These are phyloP conservation scores for sunflower (Helianthus annuus) DNA, from an alignment of 129 eudicot species.

Conservation along the genomic window HanXRQr2.0-SUNRISE NC_035446.2:100330523-100331022, in stretches of 20 bases:
- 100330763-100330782: neutral
- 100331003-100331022: constrained; percentile 76
- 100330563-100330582: no score
- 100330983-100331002: constrained; percentile 89
- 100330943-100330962: constrained; percentile 95
- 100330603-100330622: no score
- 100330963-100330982: constrained; percentile 96
- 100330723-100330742: no score
- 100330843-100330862: constrained; percentile 24
- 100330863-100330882: constrained; percentile 60
- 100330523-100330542: no score
- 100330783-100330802: constrained; percentile 1
- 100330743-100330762: no score
- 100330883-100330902: constrained; percentile 67
- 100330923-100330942: constrained; percentile 91
- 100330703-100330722: no score
- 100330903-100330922: constrained; percentile 80
- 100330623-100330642: no score
- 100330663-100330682: no score
- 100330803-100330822: neutral
- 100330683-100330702: no score
- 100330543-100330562: no score
- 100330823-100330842: neutral
- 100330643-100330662: no score
- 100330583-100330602: no score